These are phyloP conservation scores for Fomitopsis serialis DNA, from an alignment of 768 basidiomycete species.

Conservation along the genomic window DNA sequence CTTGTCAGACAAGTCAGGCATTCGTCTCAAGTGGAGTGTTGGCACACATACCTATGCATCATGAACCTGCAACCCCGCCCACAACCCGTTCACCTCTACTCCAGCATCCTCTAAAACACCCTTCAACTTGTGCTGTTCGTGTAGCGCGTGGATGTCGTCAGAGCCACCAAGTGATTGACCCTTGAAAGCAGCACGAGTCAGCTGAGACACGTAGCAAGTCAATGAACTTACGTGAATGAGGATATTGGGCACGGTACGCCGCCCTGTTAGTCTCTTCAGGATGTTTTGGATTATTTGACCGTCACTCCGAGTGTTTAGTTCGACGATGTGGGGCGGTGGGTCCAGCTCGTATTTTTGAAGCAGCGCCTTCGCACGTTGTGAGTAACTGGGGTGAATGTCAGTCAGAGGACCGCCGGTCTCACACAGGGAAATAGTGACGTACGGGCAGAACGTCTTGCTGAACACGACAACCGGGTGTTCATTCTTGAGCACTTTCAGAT, in stretches of 20 bases:
- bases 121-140: constrained; percentile 41
- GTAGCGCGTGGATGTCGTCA: constrained; percentile 50
- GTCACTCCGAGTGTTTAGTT: constrained; percentile 68
- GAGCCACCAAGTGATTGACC: constrained; percentile 41
- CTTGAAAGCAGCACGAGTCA: constrained; percentile 3
- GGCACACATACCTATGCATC: background rate
- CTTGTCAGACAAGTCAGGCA: background rate
- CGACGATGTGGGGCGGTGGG: constrained; percentile 64
- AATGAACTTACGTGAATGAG: constrained; percentile 43
- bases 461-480: constrained; percentile 70
- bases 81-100: constrained; percentile 24
- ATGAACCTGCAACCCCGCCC: background rate
- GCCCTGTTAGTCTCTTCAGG: constrained; percentile 59
- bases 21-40: no score
- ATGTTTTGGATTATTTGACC: constrained; percentile 56
- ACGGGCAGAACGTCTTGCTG: constrained; percentile 84
- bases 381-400: constrained; percentile 40
- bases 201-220: background rate
- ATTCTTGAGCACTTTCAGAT: constrained; percentile 36
- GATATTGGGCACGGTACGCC: constrained; percentile 72
- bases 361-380: constrained; percentile 55
- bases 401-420: background rate
- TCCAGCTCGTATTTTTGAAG: constrained; percentile 53
- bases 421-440: constrained; percentile 22
- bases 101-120: constrained; percentile 45